Conservation (phyloP, 345 rosid species). For the Alliaria petiolata region DNA sequence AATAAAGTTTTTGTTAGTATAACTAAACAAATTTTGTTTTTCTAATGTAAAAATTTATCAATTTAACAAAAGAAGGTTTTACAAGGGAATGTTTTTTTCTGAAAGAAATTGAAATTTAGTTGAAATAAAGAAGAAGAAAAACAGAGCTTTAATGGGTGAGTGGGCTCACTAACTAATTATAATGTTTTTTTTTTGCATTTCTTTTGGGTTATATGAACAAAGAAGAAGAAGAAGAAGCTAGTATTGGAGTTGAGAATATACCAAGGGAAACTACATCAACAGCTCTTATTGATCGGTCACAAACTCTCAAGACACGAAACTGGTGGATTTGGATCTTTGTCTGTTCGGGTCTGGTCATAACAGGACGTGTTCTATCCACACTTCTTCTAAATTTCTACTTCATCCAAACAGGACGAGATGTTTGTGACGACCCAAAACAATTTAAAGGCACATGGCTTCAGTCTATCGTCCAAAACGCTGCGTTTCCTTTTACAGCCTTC, state of each 20-base stretch:
- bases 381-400: constrained; percentile 32
- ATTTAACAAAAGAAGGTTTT: too few species aligned
- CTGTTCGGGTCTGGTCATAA: constrained; percentile 18
- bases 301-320: constrained; percentile 10
- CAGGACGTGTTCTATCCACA: constrained; percentile 22
- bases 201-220: too few species aligned
- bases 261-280: not conserved
- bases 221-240: not conserved
- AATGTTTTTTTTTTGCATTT: too few species aligned
- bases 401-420: constrained; percentile 31
- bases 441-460: constrained; percentile 37
- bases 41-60: too few species aligned
- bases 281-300: not conserved
- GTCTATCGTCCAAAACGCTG: constrained; percentile 30
- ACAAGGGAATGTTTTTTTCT: too few species aligned
- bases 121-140: too few species aligned
- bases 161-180: too few species aligned
- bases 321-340: constrained; percentile 29
- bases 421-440: constrained; percentile 28
- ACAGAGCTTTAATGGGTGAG: too few species aligned
- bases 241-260: constrained; percentile 8
- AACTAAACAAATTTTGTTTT: not conserved
- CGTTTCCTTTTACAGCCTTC: constrained; percentile 20
- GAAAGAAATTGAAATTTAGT: too few species aligned
- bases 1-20: not conserved